Base-by-base conservation (phyloP, 2,329 filamentous ascomycete genomes). In the Aspergillus amoenus region DNA sequence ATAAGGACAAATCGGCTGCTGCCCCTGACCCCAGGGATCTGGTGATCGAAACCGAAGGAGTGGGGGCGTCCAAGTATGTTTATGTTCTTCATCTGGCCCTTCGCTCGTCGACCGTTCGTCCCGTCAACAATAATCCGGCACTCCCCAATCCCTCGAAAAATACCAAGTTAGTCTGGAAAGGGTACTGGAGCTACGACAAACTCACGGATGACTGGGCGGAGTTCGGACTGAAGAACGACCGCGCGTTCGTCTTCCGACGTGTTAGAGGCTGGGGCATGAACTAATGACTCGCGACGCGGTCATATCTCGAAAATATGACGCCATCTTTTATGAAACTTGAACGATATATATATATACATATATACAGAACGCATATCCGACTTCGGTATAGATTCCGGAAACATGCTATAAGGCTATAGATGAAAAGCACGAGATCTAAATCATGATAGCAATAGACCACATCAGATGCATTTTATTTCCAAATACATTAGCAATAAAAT, bases 151-250 rank as follows among this genome's bases (percentile, higher is more conserved):
- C 79, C 1, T 79, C 86, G 0, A 85, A 86, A 70, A 96, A 95
- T 68, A 97, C 93, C 61, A 96, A 95, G 75, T 76, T 99, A 50
- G 78, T 80, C 0, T 99, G 94, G 93, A 88, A 89, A 66, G 88
- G 89, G 1, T 97, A 93, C 71, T 96, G 91, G 85, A 93, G 88
- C 76, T 93, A 95, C 70, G 96, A 97, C 70, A 84, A 84, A 64
- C 74, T 96, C 68, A 96, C 91, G 7, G 92, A 96, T 71, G 93
- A 97, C 74, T 94, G 90, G 89, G 90, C 82, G 4, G 88, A 90
- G 75, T 97, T 97, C 74, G 79, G 78, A 2, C 67, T 88, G 64
- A 83, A 82, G 68, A 85, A 88, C 66, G 83, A 87, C 71, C 76
- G 80, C 59, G 74, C 83, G 2, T 88, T 82, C 68, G 84, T 84